Evolutionary conservation across 495 filamentous ascomycete genomes (phyloP).

Genomic region (Xylaria castorea): DNA sequence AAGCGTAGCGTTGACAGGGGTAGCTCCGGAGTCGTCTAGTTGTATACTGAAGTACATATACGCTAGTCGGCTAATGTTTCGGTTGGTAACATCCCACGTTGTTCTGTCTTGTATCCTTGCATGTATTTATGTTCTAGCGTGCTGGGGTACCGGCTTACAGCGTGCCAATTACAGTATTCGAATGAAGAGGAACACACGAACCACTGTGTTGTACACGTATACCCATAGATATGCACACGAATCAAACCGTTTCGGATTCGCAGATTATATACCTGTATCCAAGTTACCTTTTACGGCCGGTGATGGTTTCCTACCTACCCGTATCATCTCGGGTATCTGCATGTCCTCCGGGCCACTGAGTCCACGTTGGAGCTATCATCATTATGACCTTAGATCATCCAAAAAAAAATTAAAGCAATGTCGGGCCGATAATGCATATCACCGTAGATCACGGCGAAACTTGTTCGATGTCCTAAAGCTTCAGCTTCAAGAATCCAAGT

Average conservation of each 20-base stretch:
- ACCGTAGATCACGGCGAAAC: slow-evolving; percentile 11
- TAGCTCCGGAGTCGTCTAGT: neutral
- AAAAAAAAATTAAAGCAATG: slow-evolving; percentile 1
- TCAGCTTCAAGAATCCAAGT: neutral
- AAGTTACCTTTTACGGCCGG: neutral
- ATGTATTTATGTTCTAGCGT: neutral
- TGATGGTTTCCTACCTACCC: neutral
- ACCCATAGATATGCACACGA: neutral
- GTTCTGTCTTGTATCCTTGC: neutral
- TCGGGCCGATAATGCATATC: slow-evolving; percentile 9
- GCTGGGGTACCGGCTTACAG: neutral
- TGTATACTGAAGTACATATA: neutral
- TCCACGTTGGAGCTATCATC: neutral
- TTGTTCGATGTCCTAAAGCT: neutral
- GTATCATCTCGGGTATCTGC: neutral
- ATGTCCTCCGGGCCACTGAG: neutral
- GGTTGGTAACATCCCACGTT: neutral
- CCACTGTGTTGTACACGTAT: neutral
- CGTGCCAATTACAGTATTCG: neutral
- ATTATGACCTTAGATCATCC: neutral
- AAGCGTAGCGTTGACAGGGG: neutral
- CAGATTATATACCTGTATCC: neutral
- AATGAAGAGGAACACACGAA: neutral
- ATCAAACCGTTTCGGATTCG: neutral
- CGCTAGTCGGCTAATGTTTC: neutral